Base-by-base conservation (phyloP, 1,139 yeast genomes). In the Schizosaccharomyces versatilis region DNA sequence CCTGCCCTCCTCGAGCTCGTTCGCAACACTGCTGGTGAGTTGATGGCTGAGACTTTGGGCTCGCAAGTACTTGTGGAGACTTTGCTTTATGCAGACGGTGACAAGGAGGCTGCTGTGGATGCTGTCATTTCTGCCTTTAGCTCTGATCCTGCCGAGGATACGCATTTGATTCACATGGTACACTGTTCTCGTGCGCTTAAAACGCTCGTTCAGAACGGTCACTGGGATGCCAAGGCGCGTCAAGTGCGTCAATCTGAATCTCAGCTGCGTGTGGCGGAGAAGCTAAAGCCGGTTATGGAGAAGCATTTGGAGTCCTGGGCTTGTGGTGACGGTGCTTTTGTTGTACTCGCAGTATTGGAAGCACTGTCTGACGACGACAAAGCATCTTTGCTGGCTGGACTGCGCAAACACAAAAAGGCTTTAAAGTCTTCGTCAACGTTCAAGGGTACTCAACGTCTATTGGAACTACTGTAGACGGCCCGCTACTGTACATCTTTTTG, bases 1-100 rank as follows among this genome's bases (percentile, higher is more conserved):
- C 94, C 94, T 41, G 63, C 76, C 56, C 72, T 85, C 59, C 75
- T 82, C 63, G 71, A 76, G 56, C 70, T 78, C 38, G 69, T 85
- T 39, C 67, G 71, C 47, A 72, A 75, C 48, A 66, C 73, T 54
- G 70, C 74, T 39, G 65, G 70, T 17, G 75, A 71, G 14, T 69
- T 84, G 9, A 71, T 86, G 58, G 68, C 72, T 15, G 84, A 81
- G 58, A 82, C 82, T 63, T 69, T 88, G 59, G 95, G 95, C 38
- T 76, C 93, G 41, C 97, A 90, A 68, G 80, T 84, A 60, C 71
- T 84, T 55, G 73, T 82, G 47, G 97, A 88, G 68, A 73, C 84
- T 39, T 69, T 86, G 55, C 73, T 84, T 59, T 76, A 73, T 61
- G 76, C 78, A 14, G 73, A 72, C 51, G 72, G 75, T 15, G 74